Base-by-base conservation (phyloP, 2,329 filamentous ascomycete genomes). In the Lachnellula occidentalis region DNA sequence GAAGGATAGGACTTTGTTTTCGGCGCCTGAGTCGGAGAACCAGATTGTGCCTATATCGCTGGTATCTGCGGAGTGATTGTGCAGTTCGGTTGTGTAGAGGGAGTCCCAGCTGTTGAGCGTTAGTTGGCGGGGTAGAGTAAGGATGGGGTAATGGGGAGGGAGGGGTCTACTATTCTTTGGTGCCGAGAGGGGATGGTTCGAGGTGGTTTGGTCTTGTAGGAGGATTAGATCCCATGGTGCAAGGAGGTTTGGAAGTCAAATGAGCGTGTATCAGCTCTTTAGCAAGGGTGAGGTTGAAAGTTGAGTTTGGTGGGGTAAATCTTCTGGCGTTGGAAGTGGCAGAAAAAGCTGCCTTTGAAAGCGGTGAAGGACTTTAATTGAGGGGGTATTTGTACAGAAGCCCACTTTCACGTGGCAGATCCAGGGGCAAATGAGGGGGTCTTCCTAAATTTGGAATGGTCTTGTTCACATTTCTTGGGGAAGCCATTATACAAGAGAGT, bases 1-100 rank as follows among this genome's bases (percentile, higher is more conserved):
- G 92, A 85, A n/a, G 77, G 73, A 71, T 22, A 95, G 72, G 56
- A 95, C 83, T 67, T 92, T 92, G 58, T 85, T 78, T 67, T 96
- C 90, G 58, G 94, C 94, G 67, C 87, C 84, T 34, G 90, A 88
- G 74, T 97, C 94, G 70, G 91, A 87, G 79, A 99, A 99, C 94
- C 94, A 99, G 65, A 94, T 85, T 31, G 91, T 95, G 62, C 92
- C 92, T 56, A 87, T 87, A 75, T 96, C 89, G 54, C 80, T 73
- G 9, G 88, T 83, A 73, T 95, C 83, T 58, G 80, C 71, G 51
- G 81, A 73, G 71, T 92, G 82, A 73, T 94, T 92, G 57, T 74
- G 70, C 51, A 90, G 76, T 71, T 94, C 87, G 61, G 76, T 78
- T 1, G 78, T 75, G 76, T 95, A 94, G 59, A 90, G 81, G 19